phyloP scores from a whole-genome alignment of 768 basidiomycete genomes.

The Tremella mesenterica region DNA sequence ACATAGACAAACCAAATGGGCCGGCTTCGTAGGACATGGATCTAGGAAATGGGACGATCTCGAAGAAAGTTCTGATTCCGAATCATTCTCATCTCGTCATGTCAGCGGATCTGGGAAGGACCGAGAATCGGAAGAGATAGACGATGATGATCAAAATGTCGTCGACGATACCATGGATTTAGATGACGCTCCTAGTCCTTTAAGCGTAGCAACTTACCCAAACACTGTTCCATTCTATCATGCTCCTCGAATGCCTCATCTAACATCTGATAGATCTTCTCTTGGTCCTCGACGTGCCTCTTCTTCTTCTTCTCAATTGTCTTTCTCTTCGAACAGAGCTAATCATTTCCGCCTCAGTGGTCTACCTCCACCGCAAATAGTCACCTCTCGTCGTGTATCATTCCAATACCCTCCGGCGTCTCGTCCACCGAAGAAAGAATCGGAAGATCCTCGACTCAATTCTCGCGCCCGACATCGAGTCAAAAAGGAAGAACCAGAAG shows the following conservation, averaged over 20 bases:
- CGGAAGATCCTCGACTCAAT: conserved; percentile 4
- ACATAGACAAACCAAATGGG: conserved; percentile 1
- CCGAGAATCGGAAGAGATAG: conserved; percentile 2
- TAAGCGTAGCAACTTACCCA: conserved; percentile 35
- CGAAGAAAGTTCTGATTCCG: neutral
- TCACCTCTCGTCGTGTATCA: conserved; percentile 8
- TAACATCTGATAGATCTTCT: neutral
- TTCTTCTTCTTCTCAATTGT: neutral
- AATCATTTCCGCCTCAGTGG: conserved; percentile 1
- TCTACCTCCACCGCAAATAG: conserved; percentile 11
- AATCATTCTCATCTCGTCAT: neutral
- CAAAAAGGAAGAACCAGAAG: conserved; percentile 27
- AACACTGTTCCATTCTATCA: conserved; percentile 38
- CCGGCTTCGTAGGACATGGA: conserved; percentile 16
- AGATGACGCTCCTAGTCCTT: conserved; percentile 10
- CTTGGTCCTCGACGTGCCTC: conserved; percentile 1
- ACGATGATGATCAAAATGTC: conserved; percentile 6
- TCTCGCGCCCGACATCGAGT: neutral
- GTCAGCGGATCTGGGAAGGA: neutral
- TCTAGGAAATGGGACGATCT: neutral
- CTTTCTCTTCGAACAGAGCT: conserved; percentile 2
- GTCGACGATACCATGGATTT: conserved; percentile 11
- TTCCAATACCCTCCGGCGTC: too few relatives aligned
- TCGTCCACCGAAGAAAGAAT: neutral
- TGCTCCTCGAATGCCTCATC: conserved; percentile 27